Evolutionary conservation across 495 filamentous ascomycete genomes (phyloP).

Genomic region (Penicillium nucicola): DNA sequence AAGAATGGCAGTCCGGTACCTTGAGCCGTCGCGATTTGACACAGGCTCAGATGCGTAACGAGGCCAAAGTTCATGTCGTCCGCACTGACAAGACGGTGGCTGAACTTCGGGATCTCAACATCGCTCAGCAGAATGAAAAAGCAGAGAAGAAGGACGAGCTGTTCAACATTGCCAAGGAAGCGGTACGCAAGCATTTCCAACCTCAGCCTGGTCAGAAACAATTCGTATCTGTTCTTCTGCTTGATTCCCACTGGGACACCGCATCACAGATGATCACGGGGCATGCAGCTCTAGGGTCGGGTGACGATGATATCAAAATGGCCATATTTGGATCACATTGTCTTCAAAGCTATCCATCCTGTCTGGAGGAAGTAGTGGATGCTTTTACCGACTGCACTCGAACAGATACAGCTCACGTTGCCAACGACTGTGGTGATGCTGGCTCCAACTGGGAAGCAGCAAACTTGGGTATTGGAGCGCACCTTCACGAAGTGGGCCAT

Average conservation of each 20-base stretch:
- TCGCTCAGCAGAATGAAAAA: conserved; percentile 73
- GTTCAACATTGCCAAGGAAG: conserved; percentile 70
- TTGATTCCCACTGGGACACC: conserved; percentile 87
- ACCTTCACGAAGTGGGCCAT: conserved; percentile 86
- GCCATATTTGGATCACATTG: conserved; percentile 88
- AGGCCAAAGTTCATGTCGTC: conserved; percentile 83
- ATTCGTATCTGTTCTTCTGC: conserved; percentile 77
- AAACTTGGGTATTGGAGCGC: conserved; percentile 87
- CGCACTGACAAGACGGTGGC: conserved; percentile 77
- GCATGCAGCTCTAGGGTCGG: conserved; percentile 77
- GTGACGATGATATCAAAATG: conserved; percentile 67
- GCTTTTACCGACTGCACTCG: conserved; percentile 85
- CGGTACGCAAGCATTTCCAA: conserved; percentile 71
- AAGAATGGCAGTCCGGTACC: conserved; percentile 84
- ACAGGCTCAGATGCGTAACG: conserved; percentile 72
- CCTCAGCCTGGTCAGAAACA: conserved; percentile 71
- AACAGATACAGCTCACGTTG: conserved; percentile 76
- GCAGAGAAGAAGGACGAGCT: conserved; percentile 68
- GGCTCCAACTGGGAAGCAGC: conserved; percentile 91
- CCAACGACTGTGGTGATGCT: conserved; percentile 78
- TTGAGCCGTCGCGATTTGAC: conserved; percentile 68
- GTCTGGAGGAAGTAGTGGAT: conserved; percentile 79
- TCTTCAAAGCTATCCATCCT: conserved; percentile 80
- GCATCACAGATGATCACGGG: conserved; percentile 63
- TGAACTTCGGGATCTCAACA: conserved; percentile 73